Evolutionary conservation across 305 asterid species (phyloP).

Genomic region (Rubia peregrina): DNA sequence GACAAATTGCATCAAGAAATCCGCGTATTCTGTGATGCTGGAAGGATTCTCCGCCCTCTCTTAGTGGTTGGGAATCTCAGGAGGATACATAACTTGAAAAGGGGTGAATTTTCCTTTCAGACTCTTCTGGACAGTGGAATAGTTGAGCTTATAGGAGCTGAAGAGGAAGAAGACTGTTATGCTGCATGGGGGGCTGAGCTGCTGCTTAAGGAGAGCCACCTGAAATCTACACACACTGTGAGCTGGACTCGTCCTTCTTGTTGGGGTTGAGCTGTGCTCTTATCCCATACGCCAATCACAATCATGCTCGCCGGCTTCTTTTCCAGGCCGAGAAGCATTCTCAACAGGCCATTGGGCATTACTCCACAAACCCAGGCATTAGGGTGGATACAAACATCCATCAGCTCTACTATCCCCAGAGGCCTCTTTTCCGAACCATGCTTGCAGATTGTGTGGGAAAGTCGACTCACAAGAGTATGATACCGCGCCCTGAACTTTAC

Average conservation of each 20-base stretch:
- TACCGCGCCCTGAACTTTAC: slow-evolving; percentile 75
- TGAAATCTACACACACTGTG: slow-evolving; percentile 70
- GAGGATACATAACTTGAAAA: slow-evolving; percentile 50
- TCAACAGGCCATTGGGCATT: slow-evolving; percentile 88
- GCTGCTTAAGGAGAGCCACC: slow-evolving; percentile 58
- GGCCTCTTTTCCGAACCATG: slow-evolving; percentile 68
- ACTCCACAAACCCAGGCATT: slow-evolving; percentile 53
- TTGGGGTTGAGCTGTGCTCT: slow-evolving; percentile 82
- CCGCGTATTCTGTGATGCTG: slow-evolving; percentile 80
- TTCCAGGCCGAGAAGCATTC: slow-evolving; percentile 95
- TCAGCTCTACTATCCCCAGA: slow-evolving; percentile 79
- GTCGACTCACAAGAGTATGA: slow-evolving; percentile 51
- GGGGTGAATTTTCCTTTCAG: slow-evolving; percentile 49
- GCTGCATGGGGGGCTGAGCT: slow-evolving; percentile 78
- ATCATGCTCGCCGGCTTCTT: slow-evolving; percentile 81
- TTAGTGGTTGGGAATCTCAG: slow-evolving; percentile 62
- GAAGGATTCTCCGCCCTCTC: slow-evolving; percentile 95
- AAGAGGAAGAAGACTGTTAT: slow-evolving; percentile 87
- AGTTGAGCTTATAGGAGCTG: slow-evolving; percentile 78
- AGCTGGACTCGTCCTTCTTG: slow-evolving; percentile 73
- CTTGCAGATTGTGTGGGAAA: slow-evolving; percentile 84
- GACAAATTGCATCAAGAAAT: slow-evolving; percentile 67
- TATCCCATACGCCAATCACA: slow-evolving; percentile 88
- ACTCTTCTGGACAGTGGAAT: slow-evolving; percentile 61
- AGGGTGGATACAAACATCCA: slow-evolving; percentile 75